Base-by-base conservation (phyloP, 805 yeast species). In the Candida cerambycidarum region DNA sequence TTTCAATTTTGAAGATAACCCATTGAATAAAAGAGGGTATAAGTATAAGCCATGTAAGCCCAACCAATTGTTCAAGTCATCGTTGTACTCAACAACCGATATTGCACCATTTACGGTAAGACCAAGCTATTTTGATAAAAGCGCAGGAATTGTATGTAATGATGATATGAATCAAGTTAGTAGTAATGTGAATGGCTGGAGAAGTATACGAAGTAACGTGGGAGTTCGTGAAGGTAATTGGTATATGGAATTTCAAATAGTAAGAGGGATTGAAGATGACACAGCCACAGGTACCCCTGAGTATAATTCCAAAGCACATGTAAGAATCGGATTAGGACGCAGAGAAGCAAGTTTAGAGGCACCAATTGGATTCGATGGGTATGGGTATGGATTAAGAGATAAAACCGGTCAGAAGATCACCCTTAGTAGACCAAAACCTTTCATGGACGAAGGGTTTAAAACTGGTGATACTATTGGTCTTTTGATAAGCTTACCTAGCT, bases 351-450 rank as follows among this genome's bases (percentile, higher is more conserved):
- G 89, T 38, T 63, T 90, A 33, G 97, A 92, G 52, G 96, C 95
- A 0, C 98, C 99, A 0, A 93, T 90, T 5, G 99, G 99, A 2
- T 88, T 79, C 55, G 98, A 93, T 62, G 92, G 89, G 0, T 93
- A 89, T 64, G 92, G 97, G 0, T 92, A 93, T 61, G 97, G 96
- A 2, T 56, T 93, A 2, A 73, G 97, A 45, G 97, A 92, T 63
- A 74, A 76, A 28, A 72, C 75, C 5, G 90, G 95, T 2, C 85
- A 86, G 51, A 78, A 78, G 21, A 73, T 93, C 17, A 95, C 93
- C 50, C 63, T 84, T 33, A 82, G 92, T 45, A 74, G 90, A 38
- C 88, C 89, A 0, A 57, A 62, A 18, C 25, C 37, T 2, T 78
- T 79, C 49, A 69, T 83, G 71, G 74, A 67, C 18, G 47, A 46